A percentile compares a stretch with the other conserved stretches of the same genome.
Conservation (phyloP, 75 land plant genomes). For the Cupressus sempervirens region DNA sequence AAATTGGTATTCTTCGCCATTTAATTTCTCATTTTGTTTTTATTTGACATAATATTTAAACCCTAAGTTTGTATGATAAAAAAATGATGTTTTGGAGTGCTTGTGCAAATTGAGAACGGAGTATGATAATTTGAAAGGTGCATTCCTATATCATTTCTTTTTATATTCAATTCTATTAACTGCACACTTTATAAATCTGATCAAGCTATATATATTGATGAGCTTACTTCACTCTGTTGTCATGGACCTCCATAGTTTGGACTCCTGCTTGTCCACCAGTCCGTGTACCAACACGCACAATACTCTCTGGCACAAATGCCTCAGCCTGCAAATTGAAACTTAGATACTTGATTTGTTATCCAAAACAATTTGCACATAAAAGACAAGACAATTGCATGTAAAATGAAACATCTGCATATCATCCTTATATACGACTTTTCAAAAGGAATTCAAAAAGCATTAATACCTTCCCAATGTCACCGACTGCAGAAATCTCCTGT, state of each 20-base stretch:
- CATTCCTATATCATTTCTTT: neutral
- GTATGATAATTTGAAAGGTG: neutral
- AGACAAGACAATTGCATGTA: neutral
- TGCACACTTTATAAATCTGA: neutral
- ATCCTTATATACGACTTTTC: slow-evolving; percentile 1
- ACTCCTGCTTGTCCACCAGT: slow-evolving; percentile 66
- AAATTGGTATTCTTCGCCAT: neutral
- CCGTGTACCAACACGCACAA: slow-evolving; percentile 73
- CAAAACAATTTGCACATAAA: neutral
- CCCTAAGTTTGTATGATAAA: neutral
- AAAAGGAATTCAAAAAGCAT: neutral
- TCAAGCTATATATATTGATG: neutral
- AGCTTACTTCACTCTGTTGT: slow-evolving; percentile 70
- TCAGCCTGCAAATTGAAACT: slow-evolving; percentile 63
- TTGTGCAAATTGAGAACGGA: neutral
- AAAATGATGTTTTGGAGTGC: neutral
- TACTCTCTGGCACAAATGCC: slow-evolving; percentile 94
- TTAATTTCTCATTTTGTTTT: neutral
- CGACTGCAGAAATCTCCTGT: slow-evolving; percentile 97
- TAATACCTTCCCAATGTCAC: slow-evolving; percentile 87
- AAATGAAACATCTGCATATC: neutral
- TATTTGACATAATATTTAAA: neutral
- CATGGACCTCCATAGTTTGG: slow-evolving; percentile 49
- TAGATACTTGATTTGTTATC: neutral
- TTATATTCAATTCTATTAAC: neutral